Evolutionary conservation across 2,329 filamentous ascomycete species (phyloP), one percentile per base, ranked within the genome.

Genomic region (Talaromyces sp.): DNA sequence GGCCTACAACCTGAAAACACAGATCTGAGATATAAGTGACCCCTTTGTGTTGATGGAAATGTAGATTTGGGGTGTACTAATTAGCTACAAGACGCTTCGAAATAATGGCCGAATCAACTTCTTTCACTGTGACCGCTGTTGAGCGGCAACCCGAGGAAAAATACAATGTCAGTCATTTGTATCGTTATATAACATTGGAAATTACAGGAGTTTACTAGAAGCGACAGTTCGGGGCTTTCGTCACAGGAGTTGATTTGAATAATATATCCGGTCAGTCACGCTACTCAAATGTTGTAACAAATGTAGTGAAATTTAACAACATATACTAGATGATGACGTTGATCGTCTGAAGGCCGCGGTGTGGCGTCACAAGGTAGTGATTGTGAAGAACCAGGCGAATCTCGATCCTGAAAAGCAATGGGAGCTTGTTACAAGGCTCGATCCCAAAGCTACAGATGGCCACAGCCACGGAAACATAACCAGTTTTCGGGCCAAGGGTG

Each of bases 401-500:
- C 42, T 61, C 31, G 53, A 61, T 42, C 59, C 59, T 5, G 51
- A 61, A 23, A 61, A 61, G 9, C 59, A 61, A 56, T 61, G 59
- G 59, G 59, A 61, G 28, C 18, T 61, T 16, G 16, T 61, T 23
- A 61, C 59, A 8, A 61, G 18, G 33, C 23, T 61, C 7, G 59
- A 61, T 30, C 59, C 59, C 18, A 61, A 61, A 42, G 59, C 59
- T 12, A 56, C 18, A 23, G 53, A 61, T 42, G 59, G 59, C 14
- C 59, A 61, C 53, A 61, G 59, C 30, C 59, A 61, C 31, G 59
- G 59, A 7, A 61, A 42, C 53, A 61, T 61, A 28, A 33, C 30
- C 31, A 61, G 56, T 10, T 56, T 61, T 23, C 51, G 59, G 10
- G 59, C 52, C 12, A 61, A 61, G 40, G 59, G 59, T 9, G 59